Percentiles rank a stretch among this genome's conserved stretches.
Conservation (phyloP, 129 eudicot species). For the Flaveria brownii region DNA sequence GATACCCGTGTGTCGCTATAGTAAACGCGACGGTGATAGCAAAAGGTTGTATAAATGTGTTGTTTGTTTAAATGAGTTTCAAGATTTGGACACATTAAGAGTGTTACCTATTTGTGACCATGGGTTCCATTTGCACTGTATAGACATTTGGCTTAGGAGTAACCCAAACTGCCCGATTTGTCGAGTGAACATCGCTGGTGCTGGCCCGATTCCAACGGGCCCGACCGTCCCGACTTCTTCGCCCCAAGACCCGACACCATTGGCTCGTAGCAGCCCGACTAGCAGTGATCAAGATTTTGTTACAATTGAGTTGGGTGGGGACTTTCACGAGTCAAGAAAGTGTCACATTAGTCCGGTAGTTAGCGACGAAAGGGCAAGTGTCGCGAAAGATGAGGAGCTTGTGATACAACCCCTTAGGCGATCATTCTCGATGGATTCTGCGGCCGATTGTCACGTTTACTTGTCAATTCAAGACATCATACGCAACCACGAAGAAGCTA, state of each 20-base stretch:
- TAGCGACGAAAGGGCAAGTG: slow-evolving; percentile 56
- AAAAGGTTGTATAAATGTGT: slow-evolving; percentile 58
- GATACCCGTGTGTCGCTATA: slow-evolving; percentile 66
- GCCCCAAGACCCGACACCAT: slow-evolving; percentile 57
- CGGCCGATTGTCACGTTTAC: slow-evolving; percentile 55
- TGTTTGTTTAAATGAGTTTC: slow-evolving; percentile 82
- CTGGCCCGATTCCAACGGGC: slow-evolving; percentile 38
- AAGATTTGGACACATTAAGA: slow-evolving; percentile 67
- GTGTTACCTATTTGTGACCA: slow-evolving; percentile 80
- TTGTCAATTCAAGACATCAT: slow-evolving; percentile 62
- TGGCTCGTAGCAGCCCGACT: slow-evolving; percentile 28
- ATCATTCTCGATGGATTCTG: slow-evolving; percentile 96
- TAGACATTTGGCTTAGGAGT: slow-evolving; percentile 82
- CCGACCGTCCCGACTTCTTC: slow-evolving; percentile 69
- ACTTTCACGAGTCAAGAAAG: slow-evolving; percentile 46
- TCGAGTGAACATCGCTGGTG: slow-evolving; percentile 67
- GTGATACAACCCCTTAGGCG: slow-evolving; percentile 58
- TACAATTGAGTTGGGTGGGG: slow-evolving; percentile 64
- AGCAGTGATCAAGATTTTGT: slow-evolving; percentile 64
- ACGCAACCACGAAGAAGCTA: slow-evolving; percentile 61
- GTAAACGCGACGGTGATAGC: slow-evolving; percentile 30
- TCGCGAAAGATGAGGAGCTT: slow-evolving; percentile 58
- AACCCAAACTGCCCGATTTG: slow-evolving; percentile 90
- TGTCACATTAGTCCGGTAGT: slow-evolving; percentile 42
- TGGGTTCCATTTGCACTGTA: slow-evolving; percentile 84